Conservation (phyloP, 2,329 filamentous ascomycete species). For the Nemania abortiva region DNA sequence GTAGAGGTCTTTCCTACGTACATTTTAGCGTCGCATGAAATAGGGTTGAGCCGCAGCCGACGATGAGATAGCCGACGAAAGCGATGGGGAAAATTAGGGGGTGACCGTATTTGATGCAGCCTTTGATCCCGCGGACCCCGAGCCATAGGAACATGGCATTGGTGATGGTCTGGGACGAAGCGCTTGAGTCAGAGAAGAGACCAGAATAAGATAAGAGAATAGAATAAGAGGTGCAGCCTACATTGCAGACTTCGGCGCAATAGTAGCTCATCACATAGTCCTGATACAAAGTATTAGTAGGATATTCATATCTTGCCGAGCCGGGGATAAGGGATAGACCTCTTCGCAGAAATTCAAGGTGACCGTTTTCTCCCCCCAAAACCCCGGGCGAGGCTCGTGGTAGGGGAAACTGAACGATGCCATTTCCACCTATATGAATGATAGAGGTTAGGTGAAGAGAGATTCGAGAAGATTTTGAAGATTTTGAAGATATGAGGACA, state of each 20-base stretch:
- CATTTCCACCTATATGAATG: slow-evolving; percentile 31
- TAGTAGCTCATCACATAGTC: slow-evolving; percentile 79
- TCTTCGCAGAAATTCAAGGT: slow-evolving; percentile 87
- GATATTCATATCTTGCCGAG: background rate
- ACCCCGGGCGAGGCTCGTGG: slow-evolving; percentile 58
- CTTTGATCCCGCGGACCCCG: slow-evolving; percentile 79
- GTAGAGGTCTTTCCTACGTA: slow-evolving; percentile 49
- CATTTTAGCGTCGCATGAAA: slow-evolving; percentile 70
- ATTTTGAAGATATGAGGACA: background rate
- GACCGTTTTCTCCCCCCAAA: slow-evolving; percentile 77
- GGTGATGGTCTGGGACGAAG: slow-evolving; percentile 71
- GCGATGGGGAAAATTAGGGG: slow-evolving; percentile 79
- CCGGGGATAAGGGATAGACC: slow-evolving; percentile 56
- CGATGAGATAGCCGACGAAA: slow-evolving; percentile 65
- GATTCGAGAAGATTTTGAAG: slow-evolving; percentile 5
- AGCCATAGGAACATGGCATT: slow-evolving; percentile 86
- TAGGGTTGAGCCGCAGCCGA: slow-evolving; percentile 67
- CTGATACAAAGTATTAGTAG: slow-evolving; percentile 45
- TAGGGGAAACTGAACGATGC: slow-evolving; percentile 50
- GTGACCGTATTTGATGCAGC: slow-evolving; percentile 78
- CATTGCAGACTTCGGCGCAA: slow-evolving; percentile 80
- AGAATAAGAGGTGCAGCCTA: slow-evolving; percentile 40
- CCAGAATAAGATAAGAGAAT: background rate
- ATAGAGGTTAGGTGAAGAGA: background rate
- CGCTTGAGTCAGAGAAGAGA: slow-evolving; percentile 9